Percentiles rank a stretch among this genome's conserved stretches.
Conservation (phyloP, 441 rosid species). For the Eutrema salsugineum region DNA sequence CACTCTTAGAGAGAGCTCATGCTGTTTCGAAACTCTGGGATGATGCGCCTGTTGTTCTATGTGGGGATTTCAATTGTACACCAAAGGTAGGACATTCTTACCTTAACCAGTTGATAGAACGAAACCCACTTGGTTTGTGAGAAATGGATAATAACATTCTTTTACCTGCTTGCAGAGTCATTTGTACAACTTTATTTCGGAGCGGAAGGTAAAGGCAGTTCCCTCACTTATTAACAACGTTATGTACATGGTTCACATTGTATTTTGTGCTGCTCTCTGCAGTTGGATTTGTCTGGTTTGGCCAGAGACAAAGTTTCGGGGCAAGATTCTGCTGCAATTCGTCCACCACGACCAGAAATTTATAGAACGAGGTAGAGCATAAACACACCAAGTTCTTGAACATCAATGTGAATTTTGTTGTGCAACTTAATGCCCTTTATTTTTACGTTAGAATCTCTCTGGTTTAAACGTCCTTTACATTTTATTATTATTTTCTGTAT, state of each 20-base stretch:
- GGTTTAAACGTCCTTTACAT: conserved; percentile 5
- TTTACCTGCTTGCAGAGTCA: conserved; percentile 69
- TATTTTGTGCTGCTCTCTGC: conserved; percentile 26
- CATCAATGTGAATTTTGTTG: conserved; percentile 17
- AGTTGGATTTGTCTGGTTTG: conserved; percentile 73
- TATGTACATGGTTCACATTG: conserved; percentile 10
- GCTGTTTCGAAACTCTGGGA: conserved; percentile 78
- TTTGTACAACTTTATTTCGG: conserved; percentile 80
- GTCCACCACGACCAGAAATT: conserved; percentile 33
- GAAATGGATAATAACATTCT: conserved; percentile 10
- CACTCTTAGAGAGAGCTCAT: conserved; percentile 70
- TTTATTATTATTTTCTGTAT: neutral
- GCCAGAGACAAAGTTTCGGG: conserved; percentile 89
- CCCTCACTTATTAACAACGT: conserved; percentile 14
- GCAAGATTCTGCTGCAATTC: conserved; percentile 72
- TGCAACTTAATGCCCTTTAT: neutral
- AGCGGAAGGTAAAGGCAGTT: conserved; percentile 60
- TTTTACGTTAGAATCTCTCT: conserved; percentile 3
- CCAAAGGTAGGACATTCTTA: conserved; percentile 61
- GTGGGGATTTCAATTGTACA: conserved; percentile 96
- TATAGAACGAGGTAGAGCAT: conserved; percentile 41
- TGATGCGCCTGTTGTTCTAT: conserved; percentile 84
- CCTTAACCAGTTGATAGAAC: conserved; percentile 9
- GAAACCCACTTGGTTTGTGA: neutral
- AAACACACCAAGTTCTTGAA: conserved; percentile 11